Percentiles rank a stretch among this genome's conserved stretches.
phyloP scores from a whole-genome alignment of 1,139 yeast genomes.

The Zygosaccharomyces pseudobailii region DNA sequence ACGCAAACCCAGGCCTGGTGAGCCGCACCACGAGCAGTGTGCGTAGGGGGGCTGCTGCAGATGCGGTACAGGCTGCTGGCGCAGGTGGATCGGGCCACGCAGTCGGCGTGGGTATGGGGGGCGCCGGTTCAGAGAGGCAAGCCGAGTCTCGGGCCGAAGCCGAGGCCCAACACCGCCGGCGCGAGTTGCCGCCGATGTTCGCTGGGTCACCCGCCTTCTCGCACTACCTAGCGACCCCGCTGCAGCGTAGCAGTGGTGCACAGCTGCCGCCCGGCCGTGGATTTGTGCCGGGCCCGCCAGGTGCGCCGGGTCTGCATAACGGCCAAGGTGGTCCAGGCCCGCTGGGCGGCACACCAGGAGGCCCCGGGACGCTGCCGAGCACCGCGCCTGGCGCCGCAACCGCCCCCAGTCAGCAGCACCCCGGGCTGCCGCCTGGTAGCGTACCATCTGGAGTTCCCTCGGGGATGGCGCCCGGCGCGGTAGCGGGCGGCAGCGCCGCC shows the following conservation, averaged over 20 bases:
- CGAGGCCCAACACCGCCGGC: conserved; percentile 8
- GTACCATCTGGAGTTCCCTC: conserved; percentile 3
- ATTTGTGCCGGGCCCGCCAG: conserved; percentile 3
- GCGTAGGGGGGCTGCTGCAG: background rate
- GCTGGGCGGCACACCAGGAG: no score
- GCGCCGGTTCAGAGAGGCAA: background rate
- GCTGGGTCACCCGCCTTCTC: conserved; percentile 12
- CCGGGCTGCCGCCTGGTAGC: conserved; percentile 2
- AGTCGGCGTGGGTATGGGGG: no score
- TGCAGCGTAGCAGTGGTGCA: conserved; percentile 1
- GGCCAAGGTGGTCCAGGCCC: background rate
- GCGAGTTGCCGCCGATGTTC: conserved; percentile 13
- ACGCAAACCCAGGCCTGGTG: conserved; percentile 7
- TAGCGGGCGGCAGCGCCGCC: background rate
- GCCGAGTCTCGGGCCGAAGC: background rate
- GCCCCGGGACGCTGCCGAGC: no score
- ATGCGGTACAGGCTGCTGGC: background rate
- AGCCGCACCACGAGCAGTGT: conserved; percentile 4
- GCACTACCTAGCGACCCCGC: conserved; percentile 12
- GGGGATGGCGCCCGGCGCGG: conserved; percentile 8
- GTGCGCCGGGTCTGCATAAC: background rate
- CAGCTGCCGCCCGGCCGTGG: conserved; percentile 2
- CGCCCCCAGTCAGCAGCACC: background rate
- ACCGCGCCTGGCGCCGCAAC: no score
- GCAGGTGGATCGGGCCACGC: no score